Evolutionary conservation across 768 basidiomycete genomes (phyloP).

Genomic region (Tephrocybe rancida): DNA sequence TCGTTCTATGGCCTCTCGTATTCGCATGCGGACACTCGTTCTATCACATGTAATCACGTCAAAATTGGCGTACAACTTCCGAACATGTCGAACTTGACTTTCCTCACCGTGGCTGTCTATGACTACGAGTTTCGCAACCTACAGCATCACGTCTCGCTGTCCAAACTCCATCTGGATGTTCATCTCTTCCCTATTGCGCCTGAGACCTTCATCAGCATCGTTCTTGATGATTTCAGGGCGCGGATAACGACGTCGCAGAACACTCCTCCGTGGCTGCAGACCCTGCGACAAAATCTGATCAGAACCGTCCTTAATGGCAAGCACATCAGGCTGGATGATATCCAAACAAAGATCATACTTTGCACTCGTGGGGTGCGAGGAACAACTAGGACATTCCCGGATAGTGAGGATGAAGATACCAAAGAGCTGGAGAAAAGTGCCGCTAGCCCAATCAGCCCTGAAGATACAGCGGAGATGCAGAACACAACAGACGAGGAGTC

Average conservation of each 20-base stretch:
- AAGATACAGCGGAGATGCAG: background rate
- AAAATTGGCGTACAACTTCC: constrained; percentile 33
- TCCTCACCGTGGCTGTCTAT: constrained; percentile 27
- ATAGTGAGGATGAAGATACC: background rate
- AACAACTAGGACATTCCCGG: background rate
- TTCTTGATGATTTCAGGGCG: constrained; percentile 38
- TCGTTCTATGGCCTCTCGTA: constrained; percentile 15
- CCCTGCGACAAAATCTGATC: constrained; percentile 37
- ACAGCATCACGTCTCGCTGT: constrained; percentile 20
- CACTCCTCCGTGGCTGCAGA: constrained; percentile 39
- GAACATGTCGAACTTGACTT: constrained; percentile 26
- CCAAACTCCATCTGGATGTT: constrained; percentile 24
- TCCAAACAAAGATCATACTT: constrained; percentile 35
- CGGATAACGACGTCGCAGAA: constrained; percentile 32
- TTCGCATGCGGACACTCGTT: constrained; percentile 1
- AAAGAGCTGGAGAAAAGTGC: background rate
- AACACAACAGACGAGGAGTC: constrained; percentile 28
- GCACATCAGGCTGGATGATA: constrained; percentile 38
- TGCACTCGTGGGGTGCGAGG: constrained; percentile 12
- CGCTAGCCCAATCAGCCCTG: background rate
- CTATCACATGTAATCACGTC: constrained; percentile 16
- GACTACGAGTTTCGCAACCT: constrained; percentile 33
- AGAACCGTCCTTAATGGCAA: constrained; percentile 41
- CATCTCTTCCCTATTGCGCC: constrained; percentile 43
- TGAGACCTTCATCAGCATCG: constrained; percentile 33